Evolutionary conservation across 2,329 filamentous ascomycete genomes (phyloP), one percentile per base, ranked within the genome.

Genomic region (Xylariaceae sp.): DNA sequence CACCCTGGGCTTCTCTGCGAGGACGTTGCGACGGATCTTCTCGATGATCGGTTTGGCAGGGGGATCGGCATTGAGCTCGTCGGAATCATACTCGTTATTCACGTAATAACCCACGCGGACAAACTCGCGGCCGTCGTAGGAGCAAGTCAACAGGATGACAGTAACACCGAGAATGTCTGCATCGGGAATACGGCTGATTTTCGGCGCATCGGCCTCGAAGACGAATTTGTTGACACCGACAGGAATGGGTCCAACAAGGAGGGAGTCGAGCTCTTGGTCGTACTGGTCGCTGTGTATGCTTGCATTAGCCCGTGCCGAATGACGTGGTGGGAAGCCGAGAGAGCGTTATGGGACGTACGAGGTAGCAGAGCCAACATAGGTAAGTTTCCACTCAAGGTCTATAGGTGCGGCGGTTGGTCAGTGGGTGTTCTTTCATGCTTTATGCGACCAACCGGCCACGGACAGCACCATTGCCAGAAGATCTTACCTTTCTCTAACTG

Each of bases 361-460:
- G 41, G 90, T 97, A 49, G 94, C 92, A 54, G 92, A 98, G 59
- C 92, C 94, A 60, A 98, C 92, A 57, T 98, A 98, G 63, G 88
- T 98, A 57, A 98, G 74, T 69, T 98, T 98, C 92, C 92, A 98
- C 69, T 98, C 92, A 46, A 98, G 81, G 68, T 98, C 92, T 94
- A 56, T 23, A 26, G n/a, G 14, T 24, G 21, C 11, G 11, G 21
- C 21, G 30, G 15, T 24, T 14, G 31, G 38, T 53, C 31, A 48
- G 43, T 36, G 18, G 18, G 21, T 8, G 13, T n/a, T 9, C 29
- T 27, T 12, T 21, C 11, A 26, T 17, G 36, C 16, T 6, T 26
- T 9, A 28, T 18, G n/a, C 30, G 12, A 26, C n/a, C 27, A 26
- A 13, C 16, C n/a, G 12, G 17, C 5, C 3, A 11, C 17, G 11